A percentile compares a stretch with the other conserved stretches of the same genome.
Evolutionary conservation across 352 stramenopile genomes (phyloP).

Genomic region (Pythium phragmitis): DNA sequence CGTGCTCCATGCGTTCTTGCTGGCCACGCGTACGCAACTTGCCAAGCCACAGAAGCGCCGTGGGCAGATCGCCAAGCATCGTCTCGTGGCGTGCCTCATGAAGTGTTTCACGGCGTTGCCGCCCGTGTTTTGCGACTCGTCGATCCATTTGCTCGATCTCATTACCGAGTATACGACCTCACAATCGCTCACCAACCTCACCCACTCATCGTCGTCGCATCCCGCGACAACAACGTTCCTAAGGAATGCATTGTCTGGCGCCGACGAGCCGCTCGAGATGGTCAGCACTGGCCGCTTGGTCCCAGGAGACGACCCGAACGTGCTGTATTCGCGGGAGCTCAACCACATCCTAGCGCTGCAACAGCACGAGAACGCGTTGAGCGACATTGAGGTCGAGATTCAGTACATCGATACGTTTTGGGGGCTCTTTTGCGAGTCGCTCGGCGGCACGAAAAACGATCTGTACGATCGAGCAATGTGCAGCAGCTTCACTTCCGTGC

Average conservation of each 20-base stretch:
- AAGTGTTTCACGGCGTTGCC: conserved; percentile 76
- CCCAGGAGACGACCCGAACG: conserved; percentile 57
- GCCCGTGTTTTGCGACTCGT: conserved; percentile 79
- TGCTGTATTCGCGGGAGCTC: conserved; percentile 70
- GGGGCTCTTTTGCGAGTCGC: conserved; percentile 39
- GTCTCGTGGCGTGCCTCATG: conserved; percentile 74
- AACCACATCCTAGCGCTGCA: conserved; percentile 75
- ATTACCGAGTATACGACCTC: conserved; percentile 78
- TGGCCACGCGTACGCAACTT: conserved; percentile 55
- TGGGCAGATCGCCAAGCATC: conserved; percentile 76
- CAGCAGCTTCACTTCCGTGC: conserved; percentile 81
- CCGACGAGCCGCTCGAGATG: conserved; percentile 65
- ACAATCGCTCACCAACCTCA: conserved; percentile 72
- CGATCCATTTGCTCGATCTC: conserved; percentile 74
- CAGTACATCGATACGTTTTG: conserved; percentile 84
- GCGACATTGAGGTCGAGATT: conserved; percentile 80
- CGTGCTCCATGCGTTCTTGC: conserved; percentile 70
- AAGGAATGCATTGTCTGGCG: conserved; percentile 46
- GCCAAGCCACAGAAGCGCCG: conserved; percentile 76
- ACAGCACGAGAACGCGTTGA: conserved; percentile 70
- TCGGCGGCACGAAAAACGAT: conserved; percentile 25
- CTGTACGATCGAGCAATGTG: conserved; percentile 38
- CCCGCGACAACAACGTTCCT: conserved; percentile 69
- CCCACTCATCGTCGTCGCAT: conserved; percentile 50
- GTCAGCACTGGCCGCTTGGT: conserved; percentile 53